Conservation (phyloP, 805 yeast species). For the Pichia thaimueangensis region DNA sequence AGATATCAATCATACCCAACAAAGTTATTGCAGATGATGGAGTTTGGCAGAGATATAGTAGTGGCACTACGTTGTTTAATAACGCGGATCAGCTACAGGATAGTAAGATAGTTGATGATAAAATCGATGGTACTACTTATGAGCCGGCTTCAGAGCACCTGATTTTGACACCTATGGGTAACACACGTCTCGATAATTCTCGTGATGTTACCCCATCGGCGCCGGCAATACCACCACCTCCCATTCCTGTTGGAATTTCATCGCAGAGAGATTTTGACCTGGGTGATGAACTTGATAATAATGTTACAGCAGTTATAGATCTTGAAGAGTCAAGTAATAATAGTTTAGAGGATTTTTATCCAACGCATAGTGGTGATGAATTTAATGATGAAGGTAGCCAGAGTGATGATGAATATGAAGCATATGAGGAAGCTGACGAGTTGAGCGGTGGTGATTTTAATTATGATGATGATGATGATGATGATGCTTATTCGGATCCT, state of each 20-base stretch:
- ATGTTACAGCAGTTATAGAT: background rate
- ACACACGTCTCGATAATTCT: background rate
- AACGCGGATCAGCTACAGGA: background rate
- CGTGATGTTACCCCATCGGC: too few species aligned
- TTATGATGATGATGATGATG: conserved; percentile 7
- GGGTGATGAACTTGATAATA: conserved; percentile 15
- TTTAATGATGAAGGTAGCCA: conserved; percentile 3
- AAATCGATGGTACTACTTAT: background rate
- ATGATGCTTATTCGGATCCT: background rate
- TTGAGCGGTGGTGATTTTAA: too few species aligned
- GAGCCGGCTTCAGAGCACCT: background rate
- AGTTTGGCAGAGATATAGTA: conserved; percentile 8
- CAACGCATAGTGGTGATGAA: conserved; percentile 9
- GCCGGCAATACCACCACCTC: too few species aligned
- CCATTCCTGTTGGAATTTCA: background rate
- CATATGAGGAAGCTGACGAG: conserved; percentile 4
- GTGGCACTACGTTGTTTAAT: conserved; percentile 6
- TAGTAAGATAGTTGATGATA: background rate
- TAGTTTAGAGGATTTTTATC: conserved; percentile 12
- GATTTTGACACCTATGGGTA: conserved; percentile 3
- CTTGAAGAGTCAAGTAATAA: background rate
- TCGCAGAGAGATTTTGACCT: conserved; percentile 9
- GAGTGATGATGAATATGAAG: conserved; percentile 6
- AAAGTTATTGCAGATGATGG: background rate
- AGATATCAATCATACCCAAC: background rate